Evolutionary conservation across 768 basidiomycete genomes (phyloP).

Genomic region (Boletus eberwhitei): DNA sequence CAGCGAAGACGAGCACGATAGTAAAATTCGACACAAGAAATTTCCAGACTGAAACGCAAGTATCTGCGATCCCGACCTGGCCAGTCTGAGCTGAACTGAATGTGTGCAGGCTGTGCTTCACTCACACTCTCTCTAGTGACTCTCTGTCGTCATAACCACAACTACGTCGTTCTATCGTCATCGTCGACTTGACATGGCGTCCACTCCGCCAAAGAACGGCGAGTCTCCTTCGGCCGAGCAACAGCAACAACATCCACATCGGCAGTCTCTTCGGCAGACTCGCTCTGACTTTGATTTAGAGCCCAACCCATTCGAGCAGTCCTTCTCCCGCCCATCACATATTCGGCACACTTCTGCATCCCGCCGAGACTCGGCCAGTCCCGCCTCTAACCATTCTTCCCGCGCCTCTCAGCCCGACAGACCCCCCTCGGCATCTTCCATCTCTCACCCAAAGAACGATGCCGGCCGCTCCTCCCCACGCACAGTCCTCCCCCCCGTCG

Average conservation of each 20-base stretch:
- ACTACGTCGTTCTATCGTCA: conserved; percentile 15
- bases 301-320: conserved; percentile 94
- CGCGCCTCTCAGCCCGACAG: conserved; percentile 35
- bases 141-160: conserved; percentile 30
- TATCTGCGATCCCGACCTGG: conserved; percentile 21
- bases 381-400: conserved; percentile 35
- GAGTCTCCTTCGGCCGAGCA: conserved; percentile 32
- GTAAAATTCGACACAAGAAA: not conserved
- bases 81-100: conserved; percentile 18
- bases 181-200: conserved; percentile 21
- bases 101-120: conserved; percentile 16
- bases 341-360: conserved; percentile 41
- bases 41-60: conserved; percentile 21
- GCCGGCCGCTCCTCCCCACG: conserved; percentile 43
- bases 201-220: conserved; percentile 32
- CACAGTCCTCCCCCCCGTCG: conserved; percentile 78
- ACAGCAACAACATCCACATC: conserved; percentile 3
- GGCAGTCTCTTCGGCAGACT: conserved; percentile 39
- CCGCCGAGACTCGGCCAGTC: conserved; percentile 32
- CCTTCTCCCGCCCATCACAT: conserved; percentile 68
- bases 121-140: too few species aligned
- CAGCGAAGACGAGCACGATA: conserved; percentile 19
- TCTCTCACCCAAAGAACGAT: conserved; percentile 30
- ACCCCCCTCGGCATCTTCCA: conserved; percentile 33
- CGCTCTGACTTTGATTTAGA: conserved; percentile 74